Conservation (phyloP, 106 monocot genomes). For the Phalaenopsis aphrodite region DNA sequence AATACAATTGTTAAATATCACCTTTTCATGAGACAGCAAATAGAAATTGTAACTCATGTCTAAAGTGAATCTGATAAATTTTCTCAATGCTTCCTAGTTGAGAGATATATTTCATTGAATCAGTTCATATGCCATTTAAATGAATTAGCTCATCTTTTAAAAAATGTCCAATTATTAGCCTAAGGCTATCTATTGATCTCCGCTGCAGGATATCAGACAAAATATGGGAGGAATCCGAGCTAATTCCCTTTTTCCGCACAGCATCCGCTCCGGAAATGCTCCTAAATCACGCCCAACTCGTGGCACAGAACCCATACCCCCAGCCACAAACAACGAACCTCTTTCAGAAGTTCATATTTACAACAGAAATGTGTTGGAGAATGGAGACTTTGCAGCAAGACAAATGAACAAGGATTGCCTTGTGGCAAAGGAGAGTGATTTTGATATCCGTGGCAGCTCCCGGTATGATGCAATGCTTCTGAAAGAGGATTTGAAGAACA, state of each 20-base stretch:
- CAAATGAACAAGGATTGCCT: constrained; percentile 33
- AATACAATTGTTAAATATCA: no score
- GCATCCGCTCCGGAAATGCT: constrained; percentile 42
- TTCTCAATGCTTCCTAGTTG: background rate
- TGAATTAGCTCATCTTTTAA: background rate
- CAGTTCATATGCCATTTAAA: background rate
- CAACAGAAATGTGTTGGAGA: constrained; percentile 20
- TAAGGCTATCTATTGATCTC: background rate
- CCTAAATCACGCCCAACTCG: constrained; percentile 40
- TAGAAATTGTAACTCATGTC: background rate
- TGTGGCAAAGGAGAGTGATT: constrained; percentile 33
- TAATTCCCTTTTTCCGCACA: constrained; percentile 83
- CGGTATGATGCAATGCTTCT: constrained; percentile 76
- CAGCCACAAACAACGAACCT: constrained; percentile 13
- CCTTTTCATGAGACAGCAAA: background rate
- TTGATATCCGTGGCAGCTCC: constrained; percentile 65
- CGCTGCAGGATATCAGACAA: constrained; percentile 73
- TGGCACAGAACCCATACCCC: constrained; percentile 32
- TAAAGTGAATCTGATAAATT: no score
- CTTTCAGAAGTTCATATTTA: constrained; percentile 17
- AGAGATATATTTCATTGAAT: background rate
- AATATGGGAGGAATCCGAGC: constrained; percentile 64
- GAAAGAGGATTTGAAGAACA: constrained; percentile 83
- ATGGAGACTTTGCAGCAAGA: constrained; percentile 12
- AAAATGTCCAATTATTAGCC: background rate